Base-by-base conservation (phyloP, 1,284 basidiomycete genomes). In the Malassezia japonica region DNA sequence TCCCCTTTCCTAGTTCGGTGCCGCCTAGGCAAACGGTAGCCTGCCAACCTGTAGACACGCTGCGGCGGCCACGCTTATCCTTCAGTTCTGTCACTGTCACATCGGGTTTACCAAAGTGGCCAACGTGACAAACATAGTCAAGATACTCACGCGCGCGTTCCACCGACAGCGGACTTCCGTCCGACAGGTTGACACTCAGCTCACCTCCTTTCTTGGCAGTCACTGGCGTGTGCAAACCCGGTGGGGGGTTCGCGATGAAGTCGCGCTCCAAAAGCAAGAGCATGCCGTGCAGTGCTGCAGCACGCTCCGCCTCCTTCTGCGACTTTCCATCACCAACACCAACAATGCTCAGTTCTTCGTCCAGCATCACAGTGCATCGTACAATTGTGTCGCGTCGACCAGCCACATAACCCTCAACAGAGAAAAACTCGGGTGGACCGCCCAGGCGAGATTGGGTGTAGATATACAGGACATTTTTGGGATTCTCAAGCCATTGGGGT, bases 71-170 rank as follows among this genome's bases (percentile, higher is more conserved):
- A 13, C 29, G 24, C 7, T 16, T 12, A 12, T 37, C 29, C 2
- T 29, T 4, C 7, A 31, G 42, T 8, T 38, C 39, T 7, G 18
- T 5, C 24, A 65, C 35, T 4, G 52, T 39, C 52, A 95, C 76
- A 44, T 89, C 86, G 1, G 90, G 88, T 61, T 81, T 82, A n/a
- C 79, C 78, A 63, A 91, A 91, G 29, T 78, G 77, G 73, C 84
- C 94, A 33, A 82, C 79, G 36, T 82, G 80, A 73, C 89, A 94
- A 71, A 95, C 95, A 69, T 86, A 96, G 62, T 91, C 89, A 83
- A 95, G 90, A 75, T 95, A 96, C 59, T 82, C 82, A 47, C 85
- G 82, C 0, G 89, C 88, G 41, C 81, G 80, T 51, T 90, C 86
- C 41, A 84, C 83, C 6, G 76, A 77, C 59, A 92, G 79, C 23